Base-by-base conservation (phyloP, 2,329 filamentous ascomycete species). In the Penicillium sp. region DNA sequence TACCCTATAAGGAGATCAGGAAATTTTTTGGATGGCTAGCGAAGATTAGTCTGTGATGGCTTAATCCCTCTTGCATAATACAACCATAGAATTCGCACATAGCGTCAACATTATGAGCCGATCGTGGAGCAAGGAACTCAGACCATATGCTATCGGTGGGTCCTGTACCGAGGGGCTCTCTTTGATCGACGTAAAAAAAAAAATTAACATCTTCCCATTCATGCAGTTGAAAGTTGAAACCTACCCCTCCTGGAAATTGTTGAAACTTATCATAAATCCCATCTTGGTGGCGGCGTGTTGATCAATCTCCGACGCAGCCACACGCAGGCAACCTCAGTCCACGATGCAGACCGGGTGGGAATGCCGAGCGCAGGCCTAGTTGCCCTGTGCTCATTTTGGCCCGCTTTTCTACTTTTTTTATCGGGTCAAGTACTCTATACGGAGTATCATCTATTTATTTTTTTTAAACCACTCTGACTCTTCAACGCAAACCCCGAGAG, bases 311-410 rank as follows among this genome's bases (percentile, higher is more conserved):
- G 55, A 60, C 39, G 58, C 58, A 60, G 58, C 58, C 58, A 60
- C 50, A 60, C 55, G 48, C 55, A 60, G 58, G 58, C 58, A 52
- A 60, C 51, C 52, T 50, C 42, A 60, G 57, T 49, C 58, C 53
- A 58, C 55, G 53, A 52, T 61, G 59, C 62, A 65, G 60, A 54
- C 63, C 62, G 60, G 60, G 59, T 63, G 62, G 56, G 58, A 61
- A 65, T 67, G 61, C 65, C 63, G 65, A 61, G 62, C 38, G 51
- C 47, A 52, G 53, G 44, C 41, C 35, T 51, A 55, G 55, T 63
- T 65, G 60, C 59, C 62, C 62, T 57, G 59, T 66, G 62, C 62
- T 62, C 55, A 29, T 35, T 31, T 41, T 61, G 58, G 61, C 51
- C 63, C 63, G 55, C 63, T 66, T 64, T 64, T 55, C 35, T 36